Percentiles rank a stretch among this genome's conserved stretches.
These are phyloP conservation scores for Solanum sejunctum DNA, from an alignment of 257 asterid genomes.

Conservation along the genomic window DNA sequence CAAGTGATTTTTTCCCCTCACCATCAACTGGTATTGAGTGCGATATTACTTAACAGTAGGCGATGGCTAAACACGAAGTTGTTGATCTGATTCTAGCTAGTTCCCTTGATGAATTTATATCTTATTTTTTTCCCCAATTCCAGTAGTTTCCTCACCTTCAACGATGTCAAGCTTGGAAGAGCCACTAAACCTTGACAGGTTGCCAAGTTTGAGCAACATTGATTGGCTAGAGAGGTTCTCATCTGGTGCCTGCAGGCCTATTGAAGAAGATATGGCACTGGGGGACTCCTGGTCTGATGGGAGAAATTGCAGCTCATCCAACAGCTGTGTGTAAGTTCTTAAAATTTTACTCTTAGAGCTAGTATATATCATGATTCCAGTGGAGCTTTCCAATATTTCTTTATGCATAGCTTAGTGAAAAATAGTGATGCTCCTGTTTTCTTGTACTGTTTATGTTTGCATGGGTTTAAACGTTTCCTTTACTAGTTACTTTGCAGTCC, in stretches of 20 bases:
- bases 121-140: conserved; percentile 8
- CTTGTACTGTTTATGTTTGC: not conserved
- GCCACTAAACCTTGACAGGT: conserved; percentile 81
- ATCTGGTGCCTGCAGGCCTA: conserved; percentile 72
- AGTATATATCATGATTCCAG: not conserved
- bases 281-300: conserved; percentile 80
- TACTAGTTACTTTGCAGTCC: not conserved
- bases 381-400: not conserved
- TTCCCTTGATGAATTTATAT: not conserved
- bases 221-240: conserved; percentile 53
- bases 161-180: conserved; percentile 94
- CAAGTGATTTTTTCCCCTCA: not conserved
- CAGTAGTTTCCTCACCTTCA: conserved; percentile 14
- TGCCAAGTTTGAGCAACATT: conserved; percentile 71
- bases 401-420: not conserved
- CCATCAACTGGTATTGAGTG: not conserved
- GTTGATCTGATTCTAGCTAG: conserved; percentile 3
- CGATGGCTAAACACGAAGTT: not conserved
- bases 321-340: conserved; percentile 54
- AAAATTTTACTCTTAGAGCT: not conserved
- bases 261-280: conserved; percentile 55
- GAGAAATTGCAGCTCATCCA: conserved; percentile 84
- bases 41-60: not conserved
- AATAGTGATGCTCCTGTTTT: not conserved
- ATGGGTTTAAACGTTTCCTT: not conserved